Evolutionary conservation across 1,139 yeast genomes (phyloP).

Genomic region (Yamadazyma triangularis): DNA sequence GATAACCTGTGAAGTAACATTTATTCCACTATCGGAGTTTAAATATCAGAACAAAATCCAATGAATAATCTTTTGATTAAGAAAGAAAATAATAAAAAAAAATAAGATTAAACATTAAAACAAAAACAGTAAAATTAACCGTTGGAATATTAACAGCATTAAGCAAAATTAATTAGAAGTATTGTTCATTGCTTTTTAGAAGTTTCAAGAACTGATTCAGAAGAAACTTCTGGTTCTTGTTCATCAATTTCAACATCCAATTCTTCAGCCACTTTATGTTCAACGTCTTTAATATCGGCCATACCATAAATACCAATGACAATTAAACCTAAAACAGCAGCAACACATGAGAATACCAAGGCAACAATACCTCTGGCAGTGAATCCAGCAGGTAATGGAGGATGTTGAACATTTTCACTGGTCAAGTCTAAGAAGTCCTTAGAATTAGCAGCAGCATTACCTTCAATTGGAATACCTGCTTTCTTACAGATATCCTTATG

Average conservation of each 20-base stretch:
- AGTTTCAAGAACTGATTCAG: no score
- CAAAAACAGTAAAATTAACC: no score
- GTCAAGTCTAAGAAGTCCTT: conserved; percentile 49
- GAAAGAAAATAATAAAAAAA: no score
- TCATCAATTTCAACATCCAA: conserved; percentile 52
- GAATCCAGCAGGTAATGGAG: conserved; percentile 63
- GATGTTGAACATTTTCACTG: conserved; percentile 54
- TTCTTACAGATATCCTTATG: conserved; percentile 45
- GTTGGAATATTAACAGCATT: no score
- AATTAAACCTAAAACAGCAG: conserved; percentile 54
- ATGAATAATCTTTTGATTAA: no score
- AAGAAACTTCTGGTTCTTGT: no score
- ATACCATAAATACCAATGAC: conserved; percentile 59
- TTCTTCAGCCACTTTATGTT: conserved; percentile 53
- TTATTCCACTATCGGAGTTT: no score
- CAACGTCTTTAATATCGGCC: conserved; percentile 60
- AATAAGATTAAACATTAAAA: no score
- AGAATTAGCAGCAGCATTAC: conserved; percentile 69
- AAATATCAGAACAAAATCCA: no score
- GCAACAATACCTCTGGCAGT: conserved; percentile 68
- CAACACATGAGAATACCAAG: conserved; percentile 49
- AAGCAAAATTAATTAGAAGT: no score
- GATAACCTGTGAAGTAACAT: no score
- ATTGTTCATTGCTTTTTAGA: no score
- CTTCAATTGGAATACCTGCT: conserved; percentile 40